Evolutionary conservation across 2,329 filamentous ascomycete genomes (phyloP), one percentile per base, ranked within the genome.

Genomic region (Myriosclerotinia duriaeana): DNA sequence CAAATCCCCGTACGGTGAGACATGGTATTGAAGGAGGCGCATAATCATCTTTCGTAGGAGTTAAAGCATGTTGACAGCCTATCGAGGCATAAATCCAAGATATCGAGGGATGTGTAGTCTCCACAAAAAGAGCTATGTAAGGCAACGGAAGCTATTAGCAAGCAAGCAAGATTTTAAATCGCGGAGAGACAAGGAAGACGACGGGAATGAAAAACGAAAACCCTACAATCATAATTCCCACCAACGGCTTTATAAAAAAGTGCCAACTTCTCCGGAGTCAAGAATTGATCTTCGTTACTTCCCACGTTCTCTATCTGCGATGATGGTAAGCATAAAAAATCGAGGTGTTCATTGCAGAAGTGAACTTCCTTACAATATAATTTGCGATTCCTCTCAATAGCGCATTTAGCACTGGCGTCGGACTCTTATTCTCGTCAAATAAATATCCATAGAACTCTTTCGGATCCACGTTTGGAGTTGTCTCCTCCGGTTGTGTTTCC

Each of bases 61-160:
- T 91, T 38, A 98, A 83, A 60, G 87, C 88, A 79, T 98, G 94
- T 73, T 93, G 90, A 77, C 94, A 97, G 72, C 94, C 95, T 62
- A 96, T 86, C 9, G 91, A 91, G 74, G 92, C 90, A 83, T 96
- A 98, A 71, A 97, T 95, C 79, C 92, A 96, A 38, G 93, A 95
- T 69, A 99, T 88, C 53, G 89, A 89, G 48, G 87, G 81, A 68
- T 88, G 80, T 26, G 90, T 88, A 44, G 90, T 91, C 3, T 89
- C 84, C 53, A 94, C 81, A 77, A 98, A 98, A 64, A 98, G 85
- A 34, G 84, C 85, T 87, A 71, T 59, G 56, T 68, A 60, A 30
- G 44, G 67, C 6, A 62, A 58, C 48, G 44, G 68, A 68, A 66
- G 12, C 36, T 60, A 46, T 71, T 64, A 72, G 69, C 66, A 60